These are phyloP conservation scores for Xylariomycetidae sp. DNA, from an alignment of 2,329 filamentous ascomycete species.

Conservation along the genomic window DNA sequence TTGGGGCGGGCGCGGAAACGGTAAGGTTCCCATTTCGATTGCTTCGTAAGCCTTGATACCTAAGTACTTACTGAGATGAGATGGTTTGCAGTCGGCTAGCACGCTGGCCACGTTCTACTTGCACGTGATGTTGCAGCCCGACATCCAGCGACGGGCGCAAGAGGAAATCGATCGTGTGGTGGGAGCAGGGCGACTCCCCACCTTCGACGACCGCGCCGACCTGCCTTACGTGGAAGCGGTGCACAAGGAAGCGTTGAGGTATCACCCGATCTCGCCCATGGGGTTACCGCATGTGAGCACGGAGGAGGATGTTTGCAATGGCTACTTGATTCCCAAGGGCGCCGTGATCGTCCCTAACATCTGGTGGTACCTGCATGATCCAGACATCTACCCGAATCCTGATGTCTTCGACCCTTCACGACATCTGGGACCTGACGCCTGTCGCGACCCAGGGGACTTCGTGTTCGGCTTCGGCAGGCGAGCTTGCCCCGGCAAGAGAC, in stretches of 20 bases:
- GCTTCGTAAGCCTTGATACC: not conserved
- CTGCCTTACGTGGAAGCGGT: slow-evolving; percentile 23
- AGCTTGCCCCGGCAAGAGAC: slow-evolving; percentile 27
- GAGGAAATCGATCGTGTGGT: slow-evolving; percentile 24
- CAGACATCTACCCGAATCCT: slow-evolving; percentile 52
- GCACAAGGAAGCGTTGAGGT: slow-evolving; percentile 19
- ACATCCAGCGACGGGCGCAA: slow-evolving; percentile 34
- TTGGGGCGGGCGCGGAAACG: slow-evolving; percentile 19
- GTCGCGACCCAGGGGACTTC: slow-evolving; percentile 21
- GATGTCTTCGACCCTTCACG: slow-evolving; percentile 28
- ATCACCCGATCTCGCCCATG: slow-evolving; percentile 22
- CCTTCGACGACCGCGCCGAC: slow-evolving; percentile 14
- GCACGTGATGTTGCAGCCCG: slow-evolving; percentile 40
- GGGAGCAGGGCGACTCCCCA: slow-evolving; percentile 22
- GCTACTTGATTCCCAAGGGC: slow-evolving; percentile 14
- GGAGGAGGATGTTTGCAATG: slow-evolving; percentile 9
- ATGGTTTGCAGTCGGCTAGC: slow-evolving; percentile 31
- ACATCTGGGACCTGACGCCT: slow-evolving; percentile 24
- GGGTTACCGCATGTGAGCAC: slow-evolving; percentile 7
- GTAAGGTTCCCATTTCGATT: slow-evolving; percentile 8
- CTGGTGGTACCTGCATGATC: slow-evolving; percentile 52
- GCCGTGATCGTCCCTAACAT: slow-evolving; percentile 10
- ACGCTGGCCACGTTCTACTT: slow-evolving; percentile 37
- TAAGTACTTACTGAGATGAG: not conserved
- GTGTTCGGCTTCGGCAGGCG: slow-evolving; percentile 32